Conservation (phyloP, 2,329 filamentous ascomycete species). For the Fusarium tjaetaba region DNA sequence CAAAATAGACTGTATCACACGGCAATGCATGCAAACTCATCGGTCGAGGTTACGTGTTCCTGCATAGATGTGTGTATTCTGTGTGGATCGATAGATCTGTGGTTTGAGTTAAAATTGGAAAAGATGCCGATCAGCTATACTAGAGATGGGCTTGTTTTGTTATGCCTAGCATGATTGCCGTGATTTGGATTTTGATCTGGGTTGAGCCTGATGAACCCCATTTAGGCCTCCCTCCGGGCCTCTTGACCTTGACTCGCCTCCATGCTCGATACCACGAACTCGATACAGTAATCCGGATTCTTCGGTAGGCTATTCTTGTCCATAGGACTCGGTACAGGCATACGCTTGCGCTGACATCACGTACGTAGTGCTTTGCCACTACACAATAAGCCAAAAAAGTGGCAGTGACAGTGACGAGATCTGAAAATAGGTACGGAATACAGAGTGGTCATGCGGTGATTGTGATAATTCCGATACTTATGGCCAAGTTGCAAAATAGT, state of each 20-base stretch:
- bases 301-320: neutral
- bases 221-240: neutral
- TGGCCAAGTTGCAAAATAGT: neutral
- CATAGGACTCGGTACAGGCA: neutral
- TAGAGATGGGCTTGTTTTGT: slow-evolving; percentile 13
- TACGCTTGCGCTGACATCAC: neutral
- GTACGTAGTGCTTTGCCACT: slow-evolving; percentile 5
- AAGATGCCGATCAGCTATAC: slow-evolving; percentile 16
- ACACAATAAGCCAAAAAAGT: neutral
- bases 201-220: neutral
- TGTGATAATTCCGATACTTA: slow-evolving; percentile 4
- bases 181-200: slow-evolving; percentile 8
- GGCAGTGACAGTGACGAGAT: neutral
- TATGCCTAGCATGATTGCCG: neutral
- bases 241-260: neutral
- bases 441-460: neutral
- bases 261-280: neutral
- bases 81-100: slow-evolving; percentile 20
- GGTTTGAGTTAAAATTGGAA: slow-evolving; percentile 17
- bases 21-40: neutral
- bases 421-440: neutral
- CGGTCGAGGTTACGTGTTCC: slow-evolving; percentile 19
- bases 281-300: neutral
- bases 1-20: slow-evolving; percentile 13
- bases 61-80: slow-evolving; percentile 21